These are phyloP conservation scores for Schizosaccharomyces japonicus DNA, from an alignment of 805 yeast species.

Conservation along the genomic window DNA sequence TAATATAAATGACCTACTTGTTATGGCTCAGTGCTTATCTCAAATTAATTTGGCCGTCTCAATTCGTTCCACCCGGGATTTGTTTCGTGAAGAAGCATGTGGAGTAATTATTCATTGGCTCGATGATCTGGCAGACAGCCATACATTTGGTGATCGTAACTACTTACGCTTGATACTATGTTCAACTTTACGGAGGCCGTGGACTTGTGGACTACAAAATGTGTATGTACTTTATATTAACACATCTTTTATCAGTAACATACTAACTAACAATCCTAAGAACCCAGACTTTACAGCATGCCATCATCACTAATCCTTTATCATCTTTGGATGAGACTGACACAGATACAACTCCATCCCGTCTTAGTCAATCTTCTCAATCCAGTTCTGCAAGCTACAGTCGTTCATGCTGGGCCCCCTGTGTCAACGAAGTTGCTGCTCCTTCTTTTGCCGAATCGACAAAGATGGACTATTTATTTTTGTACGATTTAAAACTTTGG, in stretches of 20 bases:
- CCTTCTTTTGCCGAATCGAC: too few relatives aligned
- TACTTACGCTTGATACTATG: conserved; percentile 29
- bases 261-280: neutral
- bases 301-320: too few relatives aligned
- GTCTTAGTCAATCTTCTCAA: too few relatives aligned
- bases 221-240: neutral
- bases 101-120: conserved; percentile 50
- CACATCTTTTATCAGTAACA: neutral
- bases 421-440: too few relatives aligned
- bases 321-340: too few relatives aligned
- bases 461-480: conserved; percentile 18
- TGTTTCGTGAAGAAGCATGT: conserved; percentile 60
- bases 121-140: conserved; percentile 30
- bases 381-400: too few relatives aligned
- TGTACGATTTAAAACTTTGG: conserved; percentile 41
- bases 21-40: neutral
- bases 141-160: conserved; percentile 26
- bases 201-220: neutral
- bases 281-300: too few relatives aligned
- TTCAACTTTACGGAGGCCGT: conserved; percentile 16
- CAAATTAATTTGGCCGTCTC: conserved; percentile 44
- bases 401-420: too few relatives aligned
- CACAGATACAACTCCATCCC: too few relatives aligned
- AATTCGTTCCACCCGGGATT: conserved; percentile 42
- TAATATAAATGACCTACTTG: neutral